Conservation (phyloP, 768 basidiomycete species). For the Mycena pura region DNA sequence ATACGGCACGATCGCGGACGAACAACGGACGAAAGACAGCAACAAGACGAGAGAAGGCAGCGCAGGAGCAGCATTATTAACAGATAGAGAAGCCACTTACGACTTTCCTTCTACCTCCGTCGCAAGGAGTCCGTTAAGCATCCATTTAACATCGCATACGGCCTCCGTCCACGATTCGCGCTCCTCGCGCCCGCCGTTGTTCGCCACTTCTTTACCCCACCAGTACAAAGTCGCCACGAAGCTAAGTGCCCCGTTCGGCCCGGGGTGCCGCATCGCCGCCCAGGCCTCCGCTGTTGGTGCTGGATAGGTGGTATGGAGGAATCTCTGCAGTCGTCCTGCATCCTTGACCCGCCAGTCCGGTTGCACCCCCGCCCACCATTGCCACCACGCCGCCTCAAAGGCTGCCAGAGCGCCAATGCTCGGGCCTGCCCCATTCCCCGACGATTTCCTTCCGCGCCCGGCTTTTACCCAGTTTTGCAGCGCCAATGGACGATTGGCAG, state of each 20-base stretch:
- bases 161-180: neutral
- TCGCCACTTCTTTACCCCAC: neutral
- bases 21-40: too few species aligned
- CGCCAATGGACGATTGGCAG: too few species aligned
- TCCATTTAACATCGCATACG: neutral
- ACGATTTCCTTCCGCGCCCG: neutral
- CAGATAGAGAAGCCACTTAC: too few species aligned
- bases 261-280: neutral
- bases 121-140: neutral
- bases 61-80: too few species aligned
- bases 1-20: too few species aligned
- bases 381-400: neutral
- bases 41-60: too few species aligned
- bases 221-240: neutral
- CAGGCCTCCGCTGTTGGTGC: neutral
- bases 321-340: neutral
- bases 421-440: neutral
- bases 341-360: neutral
- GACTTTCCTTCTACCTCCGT: slow-evolving; percentile 1
- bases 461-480: too few species aligned
- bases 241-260: neutral
- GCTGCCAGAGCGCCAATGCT: neutral
- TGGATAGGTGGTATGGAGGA: neutral
- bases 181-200: neutral
- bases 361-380: neutral